Evolutionary conservation across 345 rosid species (phyloP), one percentile per base, ranked within the genome.

Genomic region (Hirschfeldia incana): DNA sequence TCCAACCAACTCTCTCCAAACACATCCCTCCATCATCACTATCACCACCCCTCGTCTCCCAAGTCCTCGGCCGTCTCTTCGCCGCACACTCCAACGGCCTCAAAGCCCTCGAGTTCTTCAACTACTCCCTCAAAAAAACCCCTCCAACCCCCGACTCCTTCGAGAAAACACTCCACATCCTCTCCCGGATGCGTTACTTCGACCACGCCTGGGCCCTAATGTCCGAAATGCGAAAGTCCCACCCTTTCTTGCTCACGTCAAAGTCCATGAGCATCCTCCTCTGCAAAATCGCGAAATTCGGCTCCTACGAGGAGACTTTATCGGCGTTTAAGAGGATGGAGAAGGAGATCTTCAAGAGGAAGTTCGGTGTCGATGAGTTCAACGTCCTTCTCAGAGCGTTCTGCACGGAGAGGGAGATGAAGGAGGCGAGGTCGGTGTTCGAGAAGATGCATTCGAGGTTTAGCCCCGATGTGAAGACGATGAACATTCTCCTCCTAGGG

Each of bases 31-130:
- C 80, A 0, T 15, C 70, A 0, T 12, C 80, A 16, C 82, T 91
- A 8, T 86, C 97, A 28, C 27, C 81, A 0, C 30, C 33, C 32
- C 79, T 87, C 10, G 88, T 88, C 7, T 95, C 94, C 42, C 80
- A 84, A 44, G 88, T 91, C 55, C 97, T 94, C 13, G 97, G 97
- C 67, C 88, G 87, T 57, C 94, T 94, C 74, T 94, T 94, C 71
- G 93, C 92, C 7, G 87, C 97, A 6, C 97, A 94, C 66, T 87
- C 92, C 63, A 94, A 92, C 67, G 97, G 97, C 30, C 88, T 94
- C 11, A 94, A 94, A 81, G 97, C 97, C 64, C 80, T 92, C 62
- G 95, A 94, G 32, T 91, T 94, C 81, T 94, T 94, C 79, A 85
- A 81, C 9, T 86, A 84, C 65, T 81, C 84, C 27, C 80, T 86